Evolutionary conservation across 1,284 basidiomycete genomes (phyloP), one percentile per base, ranked within the genome.

Genomic region (Irpex lacteus): DNA sequence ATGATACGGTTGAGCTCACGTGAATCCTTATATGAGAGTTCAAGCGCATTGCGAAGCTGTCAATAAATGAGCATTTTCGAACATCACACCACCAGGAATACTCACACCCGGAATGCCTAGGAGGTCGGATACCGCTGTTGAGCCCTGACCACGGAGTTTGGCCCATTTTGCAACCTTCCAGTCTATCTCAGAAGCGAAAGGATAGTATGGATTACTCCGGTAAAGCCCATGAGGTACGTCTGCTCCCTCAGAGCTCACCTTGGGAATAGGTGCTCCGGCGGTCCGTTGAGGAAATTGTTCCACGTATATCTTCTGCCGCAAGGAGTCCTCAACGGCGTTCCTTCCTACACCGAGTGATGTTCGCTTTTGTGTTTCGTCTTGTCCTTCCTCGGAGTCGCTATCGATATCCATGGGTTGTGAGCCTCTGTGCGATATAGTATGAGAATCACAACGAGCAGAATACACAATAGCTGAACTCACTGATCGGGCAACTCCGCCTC

Each of bases 141-240:
- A 66, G 1, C 70, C 67, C 8, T 66, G 67, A 8, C 70, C 67
- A 5, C 65, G 63, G 2, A 67, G 40, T 59, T 71, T 71, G 3
- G 69, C 70, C 70, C 70, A 71, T 34, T 56, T 57, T 1, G 66
- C 69, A 34, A 70, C 37, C 18, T 68, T 65, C 67, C 68, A 72
- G 26, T 71, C 69, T 6, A 68, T 11, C 38, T 66, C 54, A 5
- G 70, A 68, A 3, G 26, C 36, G 59, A 71, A 72, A 0, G 71
- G 71, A 7, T 65, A 63, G 26, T 66, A 70, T 2, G 58, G 44
- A 61, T 69, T 69, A 18, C 21, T 37, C 18, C 5, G 40, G 15
- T 44, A 19, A 53, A 53, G 9, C 18, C 18, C 50, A 8, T 15
- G 2, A 18, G 50, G 18, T 26, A 19, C 7, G 2, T 53, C 18